Base-by-base conservation (phyloP, 176 grass and related monocot species). In the Echinochloa phyllopogon region DNA sequence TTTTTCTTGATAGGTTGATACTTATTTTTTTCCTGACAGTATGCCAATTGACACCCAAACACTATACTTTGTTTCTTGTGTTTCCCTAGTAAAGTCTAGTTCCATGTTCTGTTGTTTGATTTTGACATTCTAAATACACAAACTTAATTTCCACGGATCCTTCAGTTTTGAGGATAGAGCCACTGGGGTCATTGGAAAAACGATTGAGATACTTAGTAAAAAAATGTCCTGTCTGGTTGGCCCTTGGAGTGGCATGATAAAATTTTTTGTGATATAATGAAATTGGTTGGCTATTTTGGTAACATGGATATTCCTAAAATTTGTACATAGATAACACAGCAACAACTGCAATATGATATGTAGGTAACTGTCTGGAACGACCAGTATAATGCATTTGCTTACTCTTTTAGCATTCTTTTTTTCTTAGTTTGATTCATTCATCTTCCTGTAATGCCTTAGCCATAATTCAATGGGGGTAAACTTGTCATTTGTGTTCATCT, bases 131-230 rank as follows among this genome's bases (percentile, higher is more conserved):
- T 44, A 33, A 27, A 29, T 80, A 65, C 36, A 45, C 20, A 48
- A 33, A 66, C 23, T 37, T 71, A 65, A 81, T 65, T 66, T 82
- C 38, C 74, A 29, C n/a, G 21, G 7, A 2, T 58, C 62, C 73
- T 68, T 68, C 51, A 36, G 40, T 85, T 68, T 58, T 68, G 27
- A 39, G 49, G 61, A 39, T 69, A 58, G 25, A 37, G 3, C 39
- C 52, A 69, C 55, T 23, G 27, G 4, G 4, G 69, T 29, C 37
- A 76, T 49, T 85, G 51, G 83, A 41, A 85, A 85, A 68, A 39
- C 21, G 8, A 43, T 74, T 44, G 23, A 14, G 38, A 57, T 87
- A 60, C 45, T 87, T 75, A 18, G 29, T 33, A 38, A 44, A 57
- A 8, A 15, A 9, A 38, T 47, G 25, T 60, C 10, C 12, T 60